Base-by-base conservation (phyloP, 2,329 filamentous ascomycete genomes). In the Xylariaceae sp. region DNA sequence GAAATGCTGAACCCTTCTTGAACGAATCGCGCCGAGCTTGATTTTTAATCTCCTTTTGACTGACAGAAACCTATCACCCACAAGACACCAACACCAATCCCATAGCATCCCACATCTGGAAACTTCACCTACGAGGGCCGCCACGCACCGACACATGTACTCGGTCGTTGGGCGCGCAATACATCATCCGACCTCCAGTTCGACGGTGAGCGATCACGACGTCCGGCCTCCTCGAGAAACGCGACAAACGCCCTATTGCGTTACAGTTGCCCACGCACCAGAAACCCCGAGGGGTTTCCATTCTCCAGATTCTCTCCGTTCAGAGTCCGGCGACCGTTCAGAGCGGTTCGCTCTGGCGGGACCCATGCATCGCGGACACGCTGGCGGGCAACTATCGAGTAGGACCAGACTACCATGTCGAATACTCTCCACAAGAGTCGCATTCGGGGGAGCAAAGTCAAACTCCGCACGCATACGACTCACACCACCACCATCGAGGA, bases 311-410 rank as follows among this genome's bases (percentile, higher is more conserved):
- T 81, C 77, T 84, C 76, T 82, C 82, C 73, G 79, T 84, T 72
- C 83, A 83, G 79, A 82, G 75, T 76, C 80, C 83, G 80, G 84
- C 82, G 82, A 81, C 83, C 86, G 86, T 87, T 85, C 85, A 87
- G 87, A 84, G 87, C 86, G 86, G 79, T 78, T 83, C 82, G 87
- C 86, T 89, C 87, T 89, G 87, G 87, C 86, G 85, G 85, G 82
- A 85, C 85, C 85, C 83, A 89, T 89, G 86, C 77, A 83, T 84
- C 77, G 83, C 80, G 81, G 84, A 79, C 83, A 88, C 84, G 80
- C 85, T 89, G 85, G 86, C 86, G 82, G 82, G 85, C 82, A 86
- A 87, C 77, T 91, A 90, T 81, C 85, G 86, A 82, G 81, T 85
- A 78, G 83, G 82, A 72, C 74, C 78, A 75, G 85, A 87, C 80